Evolutionary conservation across 768 basidiomycete species (phyloP), one percentile per base, ranked within the genome.

Genomic region (Xerocomellus chrysenteron): DNA sequence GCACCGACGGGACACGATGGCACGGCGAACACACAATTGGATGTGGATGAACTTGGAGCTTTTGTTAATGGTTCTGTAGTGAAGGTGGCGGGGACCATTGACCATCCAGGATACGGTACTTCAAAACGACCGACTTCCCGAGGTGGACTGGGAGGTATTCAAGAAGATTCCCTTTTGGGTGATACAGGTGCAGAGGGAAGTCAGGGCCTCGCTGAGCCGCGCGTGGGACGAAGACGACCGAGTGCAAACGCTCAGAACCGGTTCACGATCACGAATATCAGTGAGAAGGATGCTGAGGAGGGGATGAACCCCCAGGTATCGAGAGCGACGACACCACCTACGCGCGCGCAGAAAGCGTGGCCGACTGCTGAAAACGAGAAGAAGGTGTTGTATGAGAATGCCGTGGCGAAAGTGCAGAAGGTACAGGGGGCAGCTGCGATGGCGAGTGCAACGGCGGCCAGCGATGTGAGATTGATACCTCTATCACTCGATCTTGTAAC

Each of bases 331-430:
- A 61, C 70, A 43, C 54, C 70, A 24, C 59, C 69, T 54, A 54
- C 68, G 62, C 76, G 59, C 57, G 46, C 52, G 4, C 57, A 47
- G 37, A 68, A 52, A 33, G 36, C 24, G 13, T 71, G 67, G 67
- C 57, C 58, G 3, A 69, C 67, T 2, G 80, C 79, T 5, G 81
- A 79, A 59, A 73, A 79, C 44, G 80, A 82, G 57, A 82, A 82
- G 68, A 69, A 60, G 55, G 48, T 62, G 40, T 12, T 72, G 47
- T 72, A 80, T 37, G 75, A 80, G 30, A 69, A 56, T 37, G 79
- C 78, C 0, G 70, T 74, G 50, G 75, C 67, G 5, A 71, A 52
- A 49, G 78, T 78, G 32, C 71, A 76, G 46, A 66, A 67, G 37
- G 66, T 75, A 13, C 78, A 80, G 42, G 75, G 74, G 17, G 53